Percentiles rank a stretch among this genome's conserved stretches.
These are phyloP conservation scores for Jatropha multifida DNA, from an alignment of 441 rosid genomes.

Conservation along the genomic window DNA sequence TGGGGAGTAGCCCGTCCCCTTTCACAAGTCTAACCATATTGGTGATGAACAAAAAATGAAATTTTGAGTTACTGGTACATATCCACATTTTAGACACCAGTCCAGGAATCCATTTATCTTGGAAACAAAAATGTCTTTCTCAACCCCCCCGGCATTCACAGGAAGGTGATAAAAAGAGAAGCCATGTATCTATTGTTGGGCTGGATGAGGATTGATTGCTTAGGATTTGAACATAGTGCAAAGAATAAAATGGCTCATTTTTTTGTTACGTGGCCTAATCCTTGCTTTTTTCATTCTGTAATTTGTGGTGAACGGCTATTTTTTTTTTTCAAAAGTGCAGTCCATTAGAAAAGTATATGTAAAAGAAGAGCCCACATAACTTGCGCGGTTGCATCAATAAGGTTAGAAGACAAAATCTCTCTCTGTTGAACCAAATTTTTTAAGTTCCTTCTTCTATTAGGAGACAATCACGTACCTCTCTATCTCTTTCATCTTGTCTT, in stretches of 20 bases:
- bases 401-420: not conserved
- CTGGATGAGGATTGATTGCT: not conserved
- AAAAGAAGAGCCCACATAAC: not conserved
- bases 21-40: too few species aligned
- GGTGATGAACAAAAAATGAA: too few species aligned
- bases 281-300: not conserved
- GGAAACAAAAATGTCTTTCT: not conserved
- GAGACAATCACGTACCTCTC: not conserved
- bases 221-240: not conserved
- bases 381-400: not conserved
- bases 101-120: not conserved
- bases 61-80: not conserved
- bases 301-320: not conserved
- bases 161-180: not conserved
- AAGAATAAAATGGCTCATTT: not conserved
- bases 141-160: not conserved
- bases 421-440: constrained; percentile 2
- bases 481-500: not conserved
- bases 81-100: not conserved
- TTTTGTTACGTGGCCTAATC: not conserved
- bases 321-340: not conserved
- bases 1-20: too few species aligned
- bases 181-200: not conserved
- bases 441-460: not conserved
- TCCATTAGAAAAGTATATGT: not conserved